Percentiles rank a stretch among this genome's conserved stretches.
phyloP scores from a whole-genome alignment of 1,139 yeast genomes.

The Pichia sp. region DNA sequence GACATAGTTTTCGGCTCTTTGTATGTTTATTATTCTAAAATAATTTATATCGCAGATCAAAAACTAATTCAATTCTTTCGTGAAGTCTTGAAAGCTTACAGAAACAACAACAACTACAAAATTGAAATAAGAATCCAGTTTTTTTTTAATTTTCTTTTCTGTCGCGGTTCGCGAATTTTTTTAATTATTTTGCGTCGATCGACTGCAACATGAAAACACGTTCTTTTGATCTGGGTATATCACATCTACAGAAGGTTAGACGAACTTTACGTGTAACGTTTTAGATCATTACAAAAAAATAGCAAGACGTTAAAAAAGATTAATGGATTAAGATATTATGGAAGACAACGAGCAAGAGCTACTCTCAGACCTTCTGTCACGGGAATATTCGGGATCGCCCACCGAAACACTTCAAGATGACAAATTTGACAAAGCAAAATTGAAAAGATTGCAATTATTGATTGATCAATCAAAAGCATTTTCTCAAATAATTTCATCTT shows the following conservation, averaged over 20 bases:
- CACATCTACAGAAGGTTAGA: too few relatives aligned
- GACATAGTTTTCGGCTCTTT: not conserved
- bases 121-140: not conserved
- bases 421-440: constrained; percentile 10
- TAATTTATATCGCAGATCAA: too few relatives aligned
- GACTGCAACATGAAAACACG: constrained; percentile 1
- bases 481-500: constrained; percentile 17
- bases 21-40: too few relatives aligned
- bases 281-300: too few relatives aligned
- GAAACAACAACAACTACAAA: too few relatives aligned
- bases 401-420: not conserved
- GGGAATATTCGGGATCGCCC: constrained; percentile 1
- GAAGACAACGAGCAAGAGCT: not conserved
- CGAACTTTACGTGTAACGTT: too few relatives aligned
- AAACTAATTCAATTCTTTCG: too few relatives aligned
- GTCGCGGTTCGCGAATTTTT: not conserved
- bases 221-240: too few relatives aligned
- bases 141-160: not conserved
- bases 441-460: constrained; percentile 14
- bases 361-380: constrained; percentile 3
- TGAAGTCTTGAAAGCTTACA: too few relatives aligned
- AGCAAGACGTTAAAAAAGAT: too few relatives aligned
- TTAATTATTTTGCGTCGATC: constrained; percentile 1
- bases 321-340: not conserved
- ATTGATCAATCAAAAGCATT: constrained; percentile 20